Evolutionary conservation across 2,329 filamentous ascomycete genomes (phyloP).

Genomic region (Hypomyces rosellus): DNA sequence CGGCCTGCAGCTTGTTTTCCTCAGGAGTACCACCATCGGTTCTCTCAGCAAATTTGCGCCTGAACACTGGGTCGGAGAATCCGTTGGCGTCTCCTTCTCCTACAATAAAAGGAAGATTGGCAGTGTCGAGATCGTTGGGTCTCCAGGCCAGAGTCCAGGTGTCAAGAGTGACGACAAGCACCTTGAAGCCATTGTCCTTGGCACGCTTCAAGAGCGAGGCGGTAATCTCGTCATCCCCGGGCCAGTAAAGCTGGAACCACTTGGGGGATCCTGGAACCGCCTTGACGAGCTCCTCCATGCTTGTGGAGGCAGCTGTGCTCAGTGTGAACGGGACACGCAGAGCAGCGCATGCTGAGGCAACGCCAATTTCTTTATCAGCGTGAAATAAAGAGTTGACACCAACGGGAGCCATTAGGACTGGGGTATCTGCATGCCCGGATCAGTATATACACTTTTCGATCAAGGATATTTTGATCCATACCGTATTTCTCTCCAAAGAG

Average conservation of each 20-base stretch:
- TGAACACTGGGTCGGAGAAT: conserved; percentile 61
- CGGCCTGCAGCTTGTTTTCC: conserved; percentile 43
- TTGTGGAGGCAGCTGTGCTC: conserved; percentile 56
- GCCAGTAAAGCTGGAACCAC: conserved; percentile 76
- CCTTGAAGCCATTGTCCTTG: conserved; percentile 54
- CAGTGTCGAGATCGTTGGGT: conserved; percentile 59
- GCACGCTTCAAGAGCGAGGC: conserved; percentile 56
- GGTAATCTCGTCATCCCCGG: conserved; percentile 58
- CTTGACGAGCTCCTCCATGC: conserved; percentile 60
- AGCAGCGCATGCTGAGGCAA: conserved; percentile 55
- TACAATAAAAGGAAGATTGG: conserved; percentile 53
- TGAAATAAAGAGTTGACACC: conserved; percentile 66
- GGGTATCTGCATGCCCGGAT: conserved; percentile 21
- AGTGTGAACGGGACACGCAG: conserved; percentile 60
- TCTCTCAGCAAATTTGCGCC: conserved; percentile 23
- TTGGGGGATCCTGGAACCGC: conserved; percentile 51
- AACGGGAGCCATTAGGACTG: conserved; percentile 58
- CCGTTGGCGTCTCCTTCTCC: conserved; percentile 55
- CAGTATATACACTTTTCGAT: neutral
- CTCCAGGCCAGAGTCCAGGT: conserved; percentile 65
- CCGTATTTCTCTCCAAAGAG: conserved; percentile 47
- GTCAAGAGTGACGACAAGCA: conserved; percentile 66
- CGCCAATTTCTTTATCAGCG: conserved; percentile 55
- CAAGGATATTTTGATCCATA: conserved; percentile 12
- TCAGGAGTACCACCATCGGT: conserved; percentile 40